Conservation (phyloP, 345 rosid species). For the Mercurialis annua region DNA sequence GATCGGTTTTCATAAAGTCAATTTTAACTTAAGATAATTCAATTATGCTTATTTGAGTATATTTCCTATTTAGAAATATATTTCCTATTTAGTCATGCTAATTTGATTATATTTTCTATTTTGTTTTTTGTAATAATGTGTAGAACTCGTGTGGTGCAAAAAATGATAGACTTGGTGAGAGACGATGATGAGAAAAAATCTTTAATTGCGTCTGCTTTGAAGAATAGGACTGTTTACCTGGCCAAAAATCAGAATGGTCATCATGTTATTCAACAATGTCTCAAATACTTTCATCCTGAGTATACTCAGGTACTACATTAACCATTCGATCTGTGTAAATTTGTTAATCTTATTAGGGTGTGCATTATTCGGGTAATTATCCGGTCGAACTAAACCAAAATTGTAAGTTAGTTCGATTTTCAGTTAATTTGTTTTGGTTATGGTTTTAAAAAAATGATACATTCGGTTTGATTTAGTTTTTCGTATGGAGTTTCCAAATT, state of each 20-base stretch:
- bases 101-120: not conserved
- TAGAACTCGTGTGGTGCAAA: constrained; percentile 27
- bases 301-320: constrained; percentile 22
- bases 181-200: constrained; percentile 7
- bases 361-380: too few species aligned
- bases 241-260: constrained; percentile 23
- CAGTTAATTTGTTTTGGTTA: too few species aligned
- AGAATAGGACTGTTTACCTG: constrained; percentile 11
- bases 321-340: too few species aligned
- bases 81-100: too few species aligned
- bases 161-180: constrained; percentile 12
- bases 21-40: not conserved
- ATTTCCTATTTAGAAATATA: not conserved
- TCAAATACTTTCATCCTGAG: constrained; percentile 13
- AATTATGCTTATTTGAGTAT: not conserved
- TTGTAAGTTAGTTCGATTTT: too few species aligned
- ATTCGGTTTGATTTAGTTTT: too few species aligned
- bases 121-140: too few species aligned
- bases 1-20: too few species aligned
- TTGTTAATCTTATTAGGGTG: too few species aligned
- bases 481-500: too few species aligned
- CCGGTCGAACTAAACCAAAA: too few species aligned
- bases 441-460: too few species aligned
- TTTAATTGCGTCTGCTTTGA: constrained; percentile 15
- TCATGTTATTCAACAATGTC: constrained; percentile 32